Percentiles rank a stretch among this genome's conserved stretches.
Evolutionary conservation across 345 rosid species (phyloP).

Genomic region (Syzygium aqueum): DNA sequence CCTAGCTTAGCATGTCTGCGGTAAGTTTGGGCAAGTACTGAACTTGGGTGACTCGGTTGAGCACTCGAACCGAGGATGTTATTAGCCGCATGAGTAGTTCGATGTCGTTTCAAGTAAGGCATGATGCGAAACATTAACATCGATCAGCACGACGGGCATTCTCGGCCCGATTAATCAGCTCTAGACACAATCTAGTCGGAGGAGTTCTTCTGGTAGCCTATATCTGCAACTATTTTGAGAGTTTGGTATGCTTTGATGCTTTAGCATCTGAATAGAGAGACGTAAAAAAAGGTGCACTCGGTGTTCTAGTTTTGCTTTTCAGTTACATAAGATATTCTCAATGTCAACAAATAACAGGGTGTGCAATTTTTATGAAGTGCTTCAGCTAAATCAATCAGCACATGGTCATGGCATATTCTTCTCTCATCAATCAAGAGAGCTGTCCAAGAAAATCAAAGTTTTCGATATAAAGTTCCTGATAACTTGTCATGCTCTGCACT

Average conservation of each 20-base stretch:
- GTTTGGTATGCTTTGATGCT: neutral
- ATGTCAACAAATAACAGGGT: neutral
- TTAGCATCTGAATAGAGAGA: neutral
- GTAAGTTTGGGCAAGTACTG: fast-evolving
- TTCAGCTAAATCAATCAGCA: neutral
- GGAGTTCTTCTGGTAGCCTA: neutral
- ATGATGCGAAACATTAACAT: neutral
- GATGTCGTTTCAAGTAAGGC: neutral
- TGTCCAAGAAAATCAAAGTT: neutral
- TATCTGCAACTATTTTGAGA: neutral
- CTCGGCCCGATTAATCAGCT: neutral
- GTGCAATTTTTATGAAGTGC: neutral
- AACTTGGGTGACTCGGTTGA: fast-evolving
- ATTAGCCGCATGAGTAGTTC: neutral
- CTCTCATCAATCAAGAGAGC: neutral
- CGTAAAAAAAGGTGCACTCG: too few relatives aligned
- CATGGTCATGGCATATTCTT: neutral
- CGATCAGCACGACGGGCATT: fast-evolving
- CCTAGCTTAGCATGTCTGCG: neutral
- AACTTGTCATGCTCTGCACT: neutral
- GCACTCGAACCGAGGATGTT: fast-evolving
- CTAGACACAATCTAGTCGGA: neutral
- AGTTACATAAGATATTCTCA: neutral
- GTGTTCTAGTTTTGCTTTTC: neutral
- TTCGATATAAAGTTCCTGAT: neutral